Evolutionary conservation across 2,329 filamentous ascomycete genomes (phyloP), one percentile per base, ranked within the genome.

Genomic region (Trichophyton mentagrophytes): DNA sequence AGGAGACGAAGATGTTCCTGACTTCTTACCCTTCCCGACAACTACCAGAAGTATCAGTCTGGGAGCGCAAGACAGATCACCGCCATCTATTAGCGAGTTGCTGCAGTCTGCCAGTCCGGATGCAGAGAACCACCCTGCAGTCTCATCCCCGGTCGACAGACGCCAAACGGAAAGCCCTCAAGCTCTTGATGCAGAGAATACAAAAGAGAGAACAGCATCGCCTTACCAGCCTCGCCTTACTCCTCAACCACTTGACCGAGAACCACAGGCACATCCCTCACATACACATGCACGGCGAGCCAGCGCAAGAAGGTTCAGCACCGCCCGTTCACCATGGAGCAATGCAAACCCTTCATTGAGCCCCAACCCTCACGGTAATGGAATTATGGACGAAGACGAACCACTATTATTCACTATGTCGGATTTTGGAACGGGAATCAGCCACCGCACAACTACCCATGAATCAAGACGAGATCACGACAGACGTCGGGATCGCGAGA

Each of bases 381-480:
- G 49, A 13, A 55, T 17, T 15, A 65, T 69, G 15, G 75, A 77
- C 51, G 75, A 77, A 33, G 75, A 77, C 15, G 75, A 77, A 60
- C 74, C 74, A 7, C 65, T 77, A 6, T 66, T 77, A 3, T 77
- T 77, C 64, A 73, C 74, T 40, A 77, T 77, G 75, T 77, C 75
- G 61, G 75, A 77, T 59, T 75, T 77, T 60, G 73, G 73, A 7
- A 71, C 67, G 44, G 33, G 55, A 5, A 13, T 17, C 36, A 40
- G 36, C 17, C 55, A 57, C 25, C 55, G 55, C 11, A 11, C 55
- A 17, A 57, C 55, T n/a, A 27, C 11, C 11, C 15, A 33, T 17
- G 49, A 55, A 17, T 57, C 55, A n/a, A 57, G 33, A 25, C 40
- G 44, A 25, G 44, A 22, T 2, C 44, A 17, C 17, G 20, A 57